These are phyloP conservation scores for Nicotiana otophora DNA, from an alignment of 257 asterid genomes.

Conservation along the genomic window DNA sequence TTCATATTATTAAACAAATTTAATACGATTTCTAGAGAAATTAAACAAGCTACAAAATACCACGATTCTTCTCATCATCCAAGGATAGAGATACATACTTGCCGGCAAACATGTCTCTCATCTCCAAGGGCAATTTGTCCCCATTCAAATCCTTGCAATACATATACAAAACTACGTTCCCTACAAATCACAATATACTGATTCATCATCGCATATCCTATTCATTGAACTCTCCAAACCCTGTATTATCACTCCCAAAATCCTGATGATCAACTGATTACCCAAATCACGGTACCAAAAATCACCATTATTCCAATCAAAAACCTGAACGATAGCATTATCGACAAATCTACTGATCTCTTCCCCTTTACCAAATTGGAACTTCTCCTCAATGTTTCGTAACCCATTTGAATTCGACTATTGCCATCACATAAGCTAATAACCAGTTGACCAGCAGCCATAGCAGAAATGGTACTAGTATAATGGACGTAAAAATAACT, in stretches of 20 bases:
- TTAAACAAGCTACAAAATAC: no score
- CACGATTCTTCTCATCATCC: no score
- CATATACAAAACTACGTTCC: background rate
- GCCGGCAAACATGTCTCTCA: background rate
- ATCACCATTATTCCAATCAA: conserved; percentile 38
- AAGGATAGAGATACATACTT: no score
- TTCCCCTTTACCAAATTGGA: background rate
- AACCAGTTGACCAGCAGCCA: conserved; percentile 9
- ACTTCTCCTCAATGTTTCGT: conserved; percentile 11
- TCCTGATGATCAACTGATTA: conserved; percentile 11
- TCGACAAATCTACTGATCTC: background rate
- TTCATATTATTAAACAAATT: no score
- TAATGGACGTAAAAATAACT: background rate
- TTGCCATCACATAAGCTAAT: conserved; percentile 7
- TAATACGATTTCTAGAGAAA: no score
- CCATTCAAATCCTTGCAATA: background rate
- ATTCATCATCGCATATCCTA: background rate
- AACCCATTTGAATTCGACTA: conserved; percentile 6
- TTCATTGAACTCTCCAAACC: background rate
- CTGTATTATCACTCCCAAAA: background rate
- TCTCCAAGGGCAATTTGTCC: background rate
- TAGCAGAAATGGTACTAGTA: background rate
- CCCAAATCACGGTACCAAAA: conserved; percentile 13
- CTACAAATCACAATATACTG: background rate
- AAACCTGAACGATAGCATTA: conserved; percentile 22